A percentile compares a stretch with the other conserved stretches of the same genome.
Evolutionary conservation across 1,284 basidiomycete genomes (phyloP).

Genomic region (Ceratobasidium sp.): DNA sequence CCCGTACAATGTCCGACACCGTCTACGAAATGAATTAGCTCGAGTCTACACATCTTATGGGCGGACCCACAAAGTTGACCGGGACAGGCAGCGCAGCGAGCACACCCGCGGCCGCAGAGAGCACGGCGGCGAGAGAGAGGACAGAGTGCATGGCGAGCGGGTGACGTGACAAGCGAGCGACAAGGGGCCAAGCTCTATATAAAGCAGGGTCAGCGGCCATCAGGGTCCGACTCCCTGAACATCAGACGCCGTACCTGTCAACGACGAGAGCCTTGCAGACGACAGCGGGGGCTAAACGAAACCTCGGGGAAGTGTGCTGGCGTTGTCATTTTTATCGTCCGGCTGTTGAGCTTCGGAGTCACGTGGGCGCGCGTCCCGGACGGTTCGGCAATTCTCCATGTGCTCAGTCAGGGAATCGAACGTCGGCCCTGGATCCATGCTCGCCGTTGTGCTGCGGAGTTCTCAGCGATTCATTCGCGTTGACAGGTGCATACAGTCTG

Average conservation of each 20-base stretch:
- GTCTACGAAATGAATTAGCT: conserved; percentile 30
- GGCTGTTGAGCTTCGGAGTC: neutral
- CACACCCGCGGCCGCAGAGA: conserved; percentile 7
- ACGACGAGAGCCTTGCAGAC: neutral
- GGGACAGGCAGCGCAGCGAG: conserved; percentile 17
- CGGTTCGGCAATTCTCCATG: neutral
- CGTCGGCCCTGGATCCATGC: neutral
- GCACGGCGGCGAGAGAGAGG: conserved; percentile 1
- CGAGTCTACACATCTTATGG: too few species aligned
- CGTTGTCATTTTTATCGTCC: neutral
- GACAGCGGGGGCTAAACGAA: neutral
- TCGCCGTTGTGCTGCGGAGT: neutral
- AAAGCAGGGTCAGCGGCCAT: conserved; percentile 17
- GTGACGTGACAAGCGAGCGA: neutral
- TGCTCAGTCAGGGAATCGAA: neutral
- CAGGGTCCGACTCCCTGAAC: neutral
- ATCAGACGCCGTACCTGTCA: neutral
- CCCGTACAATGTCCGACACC: conserved; percentile 30
- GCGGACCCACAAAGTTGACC: conserved; percentile 25
- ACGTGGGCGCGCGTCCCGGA: conserved; percentile 5
- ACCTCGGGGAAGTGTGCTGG: conserved; percentile 13
- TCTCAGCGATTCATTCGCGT: neutral
- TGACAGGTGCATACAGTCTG: neutral
- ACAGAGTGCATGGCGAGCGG: conserved; percentile 10
- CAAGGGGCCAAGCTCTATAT: neutral